Evolutionary conservation across 2,329 filamentous ascomycete genomes (phyloP), one percentile per base, ranked within the genome.

Genomic region (Lasiodiplodia sp.): DNA sequence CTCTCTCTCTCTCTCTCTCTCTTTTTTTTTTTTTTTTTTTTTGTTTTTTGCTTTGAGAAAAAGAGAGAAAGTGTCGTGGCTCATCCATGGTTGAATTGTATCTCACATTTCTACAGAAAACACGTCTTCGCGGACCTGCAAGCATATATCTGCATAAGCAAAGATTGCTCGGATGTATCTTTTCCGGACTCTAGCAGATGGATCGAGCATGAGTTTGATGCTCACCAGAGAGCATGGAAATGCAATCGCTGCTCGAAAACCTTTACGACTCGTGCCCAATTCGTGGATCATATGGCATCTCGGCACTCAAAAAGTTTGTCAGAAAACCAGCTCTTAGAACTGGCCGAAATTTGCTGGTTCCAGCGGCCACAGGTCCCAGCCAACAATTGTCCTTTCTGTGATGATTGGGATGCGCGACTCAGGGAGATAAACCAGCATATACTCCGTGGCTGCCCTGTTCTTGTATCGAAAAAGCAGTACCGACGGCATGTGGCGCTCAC

Each of bases 361-460:
- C 18, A 47, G 1, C 8, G n/a, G 4, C n/a, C 44, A 3, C 44
- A 21, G 4, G 1, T 47, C 3, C 44, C 44, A 4, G 44, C 44
- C 2, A 2, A 11, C 0, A n/a, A 6, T 0, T 47, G 44, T 2
- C 44, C 44, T 47, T 47, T 44, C 40, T 47, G 44, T 4, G 44
- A 47, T 4, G 18, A 21, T 0, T 47, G 44, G 44, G 44, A 8
- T 3, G 10, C 4, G n/a, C n/a, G n/a, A 10, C 8, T 47, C 7
- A 47, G 44, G n/a, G 7, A 10, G 1, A 8, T 47, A 3, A 21
- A 47, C 4, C 0, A 10, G 0, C 8, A 47, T 14, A 5, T 21
- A 1, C n/a, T 1, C 0, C 18, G 0, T 1, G 2, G 4, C 1
- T 1, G 4, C 0, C 44, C 44, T 8, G 3, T 47, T 21, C n/a